These are phyloP conservation scores for Eucalyptus tenuipes DNA, from an alignment of 345 rosid genomes.

Conservation along the genomic window DNA sequence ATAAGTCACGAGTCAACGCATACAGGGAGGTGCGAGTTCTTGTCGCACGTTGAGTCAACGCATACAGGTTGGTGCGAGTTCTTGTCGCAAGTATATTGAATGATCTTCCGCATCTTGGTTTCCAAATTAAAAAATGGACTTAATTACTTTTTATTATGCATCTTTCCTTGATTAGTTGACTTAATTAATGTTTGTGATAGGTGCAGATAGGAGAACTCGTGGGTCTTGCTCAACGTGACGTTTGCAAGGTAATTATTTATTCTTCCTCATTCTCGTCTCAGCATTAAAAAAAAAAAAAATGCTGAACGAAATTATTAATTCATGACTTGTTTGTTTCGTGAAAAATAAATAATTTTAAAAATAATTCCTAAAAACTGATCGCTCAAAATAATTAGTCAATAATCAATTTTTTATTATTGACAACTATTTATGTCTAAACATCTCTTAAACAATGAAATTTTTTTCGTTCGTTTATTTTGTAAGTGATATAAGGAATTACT, in stretches of 20 bases:
- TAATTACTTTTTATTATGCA: background rate
- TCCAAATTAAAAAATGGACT: background rate
- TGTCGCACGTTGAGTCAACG: background rate
- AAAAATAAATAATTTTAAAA: background rate
- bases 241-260: slow-evolving; percentile 26
- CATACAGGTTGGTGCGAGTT: background rate
- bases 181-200: background rate
- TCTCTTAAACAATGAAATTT: background rate
- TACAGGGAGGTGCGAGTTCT: background rate
- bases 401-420: background rate
- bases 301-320: background rate
- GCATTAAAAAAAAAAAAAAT: background rate
- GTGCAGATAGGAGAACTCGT: slow-evolving; percentile 20
- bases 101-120: background rate
- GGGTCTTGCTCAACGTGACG: slow-evolving; percentile 22
- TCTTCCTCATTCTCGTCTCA: background rate
- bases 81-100: background rate
- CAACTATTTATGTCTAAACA: background rate
- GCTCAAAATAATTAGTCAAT: background rate
- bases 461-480: background rate
- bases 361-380: accelerated
- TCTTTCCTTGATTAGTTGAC: background rate
- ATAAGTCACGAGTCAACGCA: background rate
- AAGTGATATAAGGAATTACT: background rate
- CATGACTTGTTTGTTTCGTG: background rate